These are phyloP conservation scores for Zymoseptoria crescenta DNA, from an alignment of 2,329 filamentous ascomycete species.

Conservation along the genomic window DNA sequence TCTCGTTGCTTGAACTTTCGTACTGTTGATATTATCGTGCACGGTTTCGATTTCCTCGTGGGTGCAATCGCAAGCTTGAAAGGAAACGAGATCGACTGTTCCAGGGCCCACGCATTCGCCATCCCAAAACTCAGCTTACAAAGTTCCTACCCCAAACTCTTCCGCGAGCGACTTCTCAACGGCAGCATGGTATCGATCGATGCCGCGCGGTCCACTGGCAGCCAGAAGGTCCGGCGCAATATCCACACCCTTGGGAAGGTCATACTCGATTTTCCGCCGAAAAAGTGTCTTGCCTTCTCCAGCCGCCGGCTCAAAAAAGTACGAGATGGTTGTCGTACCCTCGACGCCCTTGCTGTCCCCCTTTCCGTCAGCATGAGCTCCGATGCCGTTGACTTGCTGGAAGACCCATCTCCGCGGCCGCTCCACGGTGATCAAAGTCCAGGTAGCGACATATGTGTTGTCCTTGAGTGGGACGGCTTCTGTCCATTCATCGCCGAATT, in stretches of 20 bases:
- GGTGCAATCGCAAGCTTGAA: too few relatives aligned
- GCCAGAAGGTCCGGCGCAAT: conserved; percentile 9
- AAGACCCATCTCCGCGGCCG: conserved; percentile 8
- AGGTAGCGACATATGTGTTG: conserved; percentile 8
- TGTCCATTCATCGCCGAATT: conserved; percentile 4
- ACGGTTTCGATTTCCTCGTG: too few relatives aligned
- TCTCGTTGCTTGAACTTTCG: too few relatives aligned
- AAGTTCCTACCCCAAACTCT: neutral
- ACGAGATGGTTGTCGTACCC: conserved; percentile 9
- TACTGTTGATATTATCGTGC: too few relatives aligned
- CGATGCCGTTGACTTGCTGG: conserved; percentile 9
- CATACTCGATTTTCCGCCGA: conserved; percentile 8
- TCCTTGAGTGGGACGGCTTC: conserved; percentile 8
- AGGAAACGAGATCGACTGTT: too few relatives aligned
- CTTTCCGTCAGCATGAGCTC: conserved; percentile 6
- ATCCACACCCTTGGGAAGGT: conserved; percentile 7
- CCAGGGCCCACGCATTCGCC: too few relatives aligned
- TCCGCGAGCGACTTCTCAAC: conserved; percentile 9
- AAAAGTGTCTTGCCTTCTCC: conserved; percentile 10
- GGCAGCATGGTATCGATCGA: conserved; percentile 12
- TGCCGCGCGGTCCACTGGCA: conserved; percentile 7
- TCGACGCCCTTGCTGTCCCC: conserved; percentile 1
- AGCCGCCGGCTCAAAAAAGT: conserved; percentile 10
- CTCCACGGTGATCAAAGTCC: conserved; percentile 5
- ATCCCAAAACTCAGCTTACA: too few relatives aligned